Evolutionary conservation across 352 stramenopile genomes (phyloP).

Genomic region (Phytophthora pistaciae): DNA sequence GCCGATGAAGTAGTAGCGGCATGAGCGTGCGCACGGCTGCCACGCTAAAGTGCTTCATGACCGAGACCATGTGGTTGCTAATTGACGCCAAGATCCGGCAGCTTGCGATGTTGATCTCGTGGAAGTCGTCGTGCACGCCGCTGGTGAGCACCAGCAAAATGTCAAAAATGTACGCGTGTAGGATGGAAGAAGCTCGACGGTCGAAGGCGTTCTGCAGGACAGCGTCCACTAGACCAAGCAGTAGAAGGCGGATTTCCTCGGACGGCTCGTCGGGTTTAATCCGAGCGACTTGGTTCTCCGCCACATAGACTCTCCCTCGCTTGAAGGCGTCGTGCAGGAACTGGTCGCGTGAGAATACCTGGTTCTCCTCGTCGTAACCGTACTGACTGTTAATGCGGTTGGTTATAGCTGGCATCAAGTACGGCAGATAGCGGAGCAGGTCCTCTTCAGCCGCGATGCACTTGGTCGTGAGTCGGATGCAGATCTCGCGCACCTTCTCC

Average conservation of each 20-base stretch:
- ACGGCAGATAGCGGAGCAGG: slow-evolving; percentile 74
- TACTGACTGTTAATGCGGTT: slow-evolving; percentile 76
- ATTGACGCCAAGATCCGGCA: slow-evolving; percentile 60
- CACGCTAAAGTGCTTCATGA: slow-evolving; percentile 95
- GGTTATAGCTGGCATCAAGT: slow-evolving; percentile 75
- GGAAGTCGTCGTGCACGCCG: slow-evolving; percentile 89
- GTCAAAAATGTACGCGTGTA: slow-evolving; percentile 87
- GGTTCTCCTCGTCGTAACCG: slow-evolving; percentile 78
- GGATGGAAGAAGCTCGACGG: slow-evolving; percentile 67
- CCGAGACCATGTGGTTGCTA: slow-evolving; percentile 84
- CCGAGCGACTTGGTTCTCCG: slow-evolving; percentile 44
- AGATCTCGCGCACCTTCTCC: slow-evolving; percentile 83
- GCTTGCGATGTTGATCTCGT: slow-evolving; percentile 83
- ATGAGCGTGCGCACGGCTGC: slow-evolving; percentile 83
- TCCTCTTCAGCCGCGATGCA: slow-evolving; percentile 63
- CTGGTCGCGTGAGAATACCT: slow-evolving; percentile 73
- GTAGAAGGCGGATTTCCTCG: slow-evolving; percentile 78
- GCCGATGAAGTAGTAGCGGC: slow-evolving; percentile 91
- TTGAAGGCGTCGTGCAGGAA: slow-evolving; percentile 84
- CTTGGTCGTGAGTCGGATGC: slow-evolving; percentile 58
- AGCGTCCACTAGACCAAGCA: slow-evolving; percentile 60
- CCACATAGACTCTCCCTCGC: slow-evolving; percentile 69
- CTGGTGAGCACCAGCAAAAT: slow-evolving; percentile 73
- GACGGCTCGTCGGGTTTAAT: slow-evolving; percentile 71
- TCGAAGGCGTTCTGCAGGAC: slow-evolving; percentile 67